Conservation (phyloP, 148 eudicot genomes). For the Cornus florida region DNA sequence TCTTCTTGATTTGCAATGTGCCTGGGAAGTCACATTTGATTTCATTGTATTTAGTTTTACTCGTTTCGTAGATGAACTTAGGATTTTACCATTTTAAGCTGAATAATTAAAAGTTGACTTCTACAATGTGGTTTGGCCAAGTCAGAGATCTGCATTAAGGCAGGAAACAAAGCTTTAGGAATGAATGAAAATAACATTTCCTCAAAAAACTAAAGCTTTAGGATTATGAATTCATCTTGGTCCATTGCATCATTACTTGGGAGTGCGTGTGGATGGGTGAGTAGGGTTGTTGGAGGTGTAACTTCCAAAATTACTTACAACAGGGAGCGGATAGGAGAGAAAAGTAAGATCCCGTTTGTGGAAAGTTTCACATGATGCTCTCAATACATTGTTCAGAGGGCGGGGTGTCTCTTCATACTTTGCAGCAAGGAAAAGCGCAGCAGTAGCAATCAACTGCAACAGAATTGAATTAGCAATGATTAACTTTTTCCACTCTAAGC, state of each 20-base stretch:
- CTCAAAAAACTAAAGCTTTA: too few relatives aligned
- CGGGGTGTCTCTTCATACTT: constrained; percentile 92
- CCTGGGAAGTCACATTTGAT: too few relatives aligned
- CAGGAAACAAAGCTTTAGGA: neutral
- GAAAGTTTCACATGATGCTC: constrained; percentile 74
- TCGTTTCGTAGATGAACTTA: neutral
- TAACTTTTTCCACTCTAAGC: neutral
- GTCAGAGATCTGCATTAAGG: too few relatives aligned
- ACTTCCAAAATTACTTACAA: constrained; percentile 50
- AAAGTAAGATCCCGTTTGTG: constrained; percentile 67
- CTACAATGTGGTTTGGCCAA: neutral
- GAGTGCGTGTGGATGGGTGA: too few relatives aligned
- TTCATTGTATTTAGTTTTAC: too few relatives aligned
- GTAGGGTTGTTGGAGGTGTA: too few relatives aligned
- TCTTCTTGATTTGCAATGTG: too few relatives aligned
- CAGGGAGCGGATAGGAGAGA: constrained; percentile 67
- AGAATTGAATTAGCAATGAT: constrained; percentile 6
- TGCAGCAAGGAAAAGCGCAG: constrained; percentile 87
- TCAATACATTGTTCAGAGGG: constrained; percentile 77
- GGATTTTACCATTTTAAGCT: neutral
- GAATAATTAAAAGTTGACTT: neutral
- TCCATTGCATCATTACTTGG: neutral
- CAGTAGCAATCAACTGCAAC: constrained; percentile 86
- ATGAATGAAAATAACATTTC: neutral
- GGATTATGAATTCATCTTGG: neutral